Conservation (phyloP, 208 protist species). For the Trypanosoma rangeli region DNA sequence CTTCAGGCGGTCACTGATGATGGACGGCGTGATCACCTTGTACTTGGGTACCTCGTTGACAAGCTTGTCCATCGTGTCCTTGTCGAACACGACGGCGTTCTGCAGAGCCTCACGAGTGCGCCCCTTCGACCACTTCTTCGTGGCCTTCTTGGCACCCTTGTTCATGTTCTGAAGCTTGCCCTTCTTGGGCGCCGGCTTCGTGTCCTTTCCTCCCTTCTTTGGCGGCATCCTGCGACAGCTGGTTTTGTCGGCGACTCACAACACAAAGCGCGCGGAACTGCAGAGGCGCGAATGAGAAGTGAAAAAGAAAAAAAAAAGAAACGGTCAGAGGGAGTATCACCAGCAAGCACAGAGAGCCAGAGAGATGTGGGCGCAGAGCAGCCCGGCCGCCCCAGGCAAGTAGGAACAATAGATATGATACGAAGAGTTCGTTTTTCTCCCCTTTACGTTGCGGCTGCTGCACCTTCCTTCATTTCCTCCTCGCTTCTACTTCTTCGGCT, state of each 20-base stretch:
- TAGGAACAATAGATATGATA: neutral
- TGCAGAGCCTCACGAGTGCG: slow-evolving; percentile 87
- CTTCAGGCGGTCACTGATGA: slow-evolving; percentile 90
- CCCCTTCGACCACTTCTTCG: slow-evolving; percentile 94
- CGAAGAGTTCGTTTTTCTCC: slow-evolving; percentile 39
- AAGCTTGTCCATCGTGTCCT: slow-evolving; percentile 84
- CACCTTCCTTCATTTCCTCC: slow-evolving; percentile 3
- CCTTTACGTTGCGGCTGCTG: slow-evolving; percentile 66
- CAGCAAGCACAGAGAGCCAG: neutral
- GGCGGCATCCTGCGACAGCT: slow-evolving; percentile 37
- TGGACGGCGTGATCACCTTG: slow-evolving; percentile 90
- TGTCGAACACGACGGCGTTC: slow-evolving; percentile 92
- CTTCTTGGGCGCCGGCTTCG: slow-evolving; percentile 45
- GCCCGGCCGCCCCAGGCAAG: neutral
- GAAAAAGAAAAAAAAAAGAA: slow-evolving; percentile 18
- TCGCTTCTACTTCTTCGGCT: slow-evolving; percentile 1
- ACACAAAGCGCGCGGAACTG: neutral
- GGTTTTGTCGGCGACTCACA: neutral
- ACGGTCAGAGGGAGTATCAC: neutral
- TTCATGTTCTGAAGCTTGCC: slow-evolving; percentile 52
- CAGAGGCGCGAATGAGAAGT: slow-evolving; percentile 1
- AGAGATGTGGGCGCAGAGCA: neutral
- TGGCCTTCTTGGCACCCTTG: slow-evolving; percentile 82
- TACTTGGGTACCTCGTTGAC: slow-evolving; percentile 90
- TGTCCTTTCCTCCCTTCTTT: slow-evolving; percentile 50